phyloP scores from a whole-genome alignment of 202 grass and related monocot genomes.

The Alloteropsis angusta region DNA sequence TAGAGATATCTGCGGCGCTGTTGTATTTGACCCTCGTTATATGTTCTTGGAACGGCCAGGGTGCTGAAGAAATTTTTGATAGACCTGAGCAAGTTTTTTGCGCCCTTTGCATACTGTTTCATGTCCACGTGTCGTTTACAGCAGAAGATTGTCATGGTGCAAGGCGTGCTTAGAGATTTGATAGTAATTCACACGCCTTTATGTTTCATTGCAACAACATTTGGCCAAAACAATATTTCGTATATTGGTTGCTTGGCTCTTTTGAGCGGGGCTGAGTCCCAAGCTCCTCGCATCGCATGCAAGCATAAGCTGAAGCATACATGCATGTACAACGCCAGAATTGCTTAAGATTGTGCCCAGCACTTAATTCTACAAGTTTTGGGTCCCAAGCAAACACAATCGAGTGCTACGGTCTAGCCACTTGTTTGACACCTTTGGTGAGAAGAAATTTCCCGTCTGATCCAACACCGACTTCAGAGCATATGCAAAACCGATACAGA shows the following conservation, averaged over 20 bases:
- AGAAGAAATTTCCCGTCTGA: neutral
- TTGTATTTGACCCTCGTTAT: neutral
- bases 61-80: conserved; percentile 28
- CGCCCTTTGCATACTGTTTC: neutral
- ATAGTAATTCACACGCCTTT: neutral
- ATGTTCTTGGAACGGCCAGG: neutral
- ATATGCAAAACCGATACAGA: too few relatives aligned
- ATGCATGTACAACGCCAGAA: neutral
- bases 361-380: too few relatives aligned
- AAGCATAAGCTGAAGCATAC: neutral
- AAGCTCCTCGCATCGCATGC: neutral
- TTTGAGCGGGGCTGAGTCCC: neutral
- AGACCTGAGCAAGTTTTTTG: neutral
- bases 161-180: neutral
- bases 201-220: neutral
- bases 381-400: neutral
- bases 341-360: too few relatives aligned
- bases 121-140: neutral
- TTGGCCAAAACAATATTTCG: neutral
- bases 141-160: neutral
- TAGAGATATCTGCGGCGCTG: conserved; percentile 33
- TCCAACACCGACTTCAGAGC: neutral
- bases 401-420: neutral
- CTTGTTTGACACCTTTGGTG: neutral
- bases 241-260: neutral